Conservation (phyloP, 805 yeast species). For the Wickerhamiella cacticola region DNA sequence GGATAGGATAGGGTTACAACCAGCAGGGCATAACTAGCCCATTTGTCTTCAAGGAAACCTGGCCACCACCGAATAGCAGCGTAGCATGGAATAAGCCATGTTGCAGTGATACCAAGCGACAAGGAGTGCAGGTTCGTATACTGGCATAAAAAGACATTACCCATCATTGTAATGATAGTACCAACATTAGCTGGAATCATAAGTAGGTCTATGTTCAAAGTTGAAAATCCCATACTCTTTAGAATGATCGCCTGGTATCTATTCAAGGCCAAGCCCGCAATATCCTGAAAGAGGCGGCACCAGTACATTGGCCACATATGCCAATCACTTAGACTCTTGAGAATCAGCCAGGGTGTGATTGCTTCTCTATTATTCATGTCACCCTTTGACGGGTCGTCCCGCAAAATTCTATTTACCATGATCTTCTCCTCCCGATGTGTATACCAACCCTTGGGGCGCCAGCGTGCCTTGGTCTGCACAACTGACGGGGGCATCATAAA, state of each 20-base stretch:
- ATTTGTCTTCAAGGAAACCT: constrained; percentile 18
- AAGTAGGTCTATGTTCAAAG: constrained; percentile 40
- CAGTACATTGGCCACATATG: constrained; percentile 48
- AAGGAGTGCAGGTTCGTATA: background rate
- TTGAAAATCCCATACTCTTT: constrained; percentile 38
- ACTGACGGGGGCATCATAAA: constrained; percentile 46
- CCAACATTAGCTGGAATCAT: constrained; percentile 38
- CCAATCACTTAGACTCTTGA: constrained; percentile 36
- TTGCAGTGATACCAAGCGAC: constrained; percentile 14
- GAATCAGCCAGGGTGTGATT: constrained; percentile 33
- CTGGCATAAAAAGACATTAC: constrained; percentile 10
- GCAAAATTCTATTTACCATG: constrained; percentile 44
- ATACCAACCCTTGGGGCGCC: constrained; percentile 42
- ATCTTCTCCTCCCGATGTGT: constrained; percentile 45
- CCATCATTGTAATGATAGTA: constrained; percentile 21
- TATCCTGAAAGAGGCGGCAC: constrained; percentile 35
- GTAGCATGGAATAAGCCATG: constrained; percentile 18
- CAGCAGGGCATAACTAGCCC: constrained; percentile 26
- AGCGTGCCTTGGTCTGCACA: constrained; percentile 42
- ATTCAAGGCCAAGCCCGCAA: constrained; percentile 31
- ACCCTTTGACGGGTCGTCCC: constrained; percentile 56
- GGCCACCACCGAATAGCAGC: constrained; percentile 21
- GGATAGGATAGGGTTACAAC: constrained; percentile 25
- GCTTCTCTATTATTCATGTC: constrained; percentile 54
- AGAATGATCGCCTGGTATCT: constrained; percentile 40